phyloP scores from a whole-genome alignment of 179 eudicot genomes.

The Beta lomatogona region DNA sequence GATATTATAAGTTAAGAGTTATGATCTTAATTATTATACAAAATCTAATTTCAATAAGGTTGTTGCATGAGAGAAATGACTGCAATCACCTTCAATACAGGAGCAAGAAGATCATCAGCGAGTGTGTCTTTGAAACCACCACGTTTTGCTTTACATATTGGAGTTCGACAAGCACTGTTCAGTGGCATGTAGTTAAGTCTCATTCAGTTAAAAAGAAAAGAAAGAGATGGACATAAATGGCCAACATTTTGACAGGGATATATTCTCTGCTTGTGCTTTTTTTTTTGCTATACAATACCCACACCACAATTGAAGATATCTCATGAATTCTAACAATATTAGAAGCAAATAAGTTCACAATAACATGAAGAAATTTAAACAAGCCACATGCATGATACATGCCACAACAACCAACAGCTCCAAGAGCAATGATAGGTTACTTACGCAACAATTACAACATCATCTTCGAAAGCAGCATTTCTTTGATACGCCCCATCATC shows the following conservation, averaged over 20 bases:
- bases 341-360: not conserved
- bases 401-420: not conserved
- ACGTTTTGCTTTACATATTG: constrained; percentile 83
- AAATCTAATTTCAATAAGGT: not conserved
- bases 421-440: not conserved
- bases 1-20: not conserved
- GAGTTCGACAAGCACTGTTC: constrained; percentile 81
- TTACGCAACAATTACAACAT: constrained; percentile 94
- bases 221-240: constrained; percentile 3
- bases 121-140: constrained; percentile 96
- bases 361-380: not conserved
- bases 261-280: not conserved
- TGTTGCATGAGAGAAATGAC: not conserved
- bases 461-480: constrained; percentile 72
- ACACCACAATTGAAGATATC: not conserved
- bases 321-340: too few species aligned
- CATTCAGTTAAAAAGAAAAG: not conserved
- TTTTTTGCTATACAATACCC: not conserved
- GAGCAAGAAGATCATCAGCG: constrained; percentile 90
- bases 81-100: constrained; percentile 68
- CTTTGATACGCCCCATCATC: constrained; percentile 69
- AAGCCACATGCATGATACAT: not conserved
- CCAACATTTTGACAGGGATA: not conserved
- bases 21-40: not conserved
- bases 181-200: not conserved